Conservation (phyloP, 169 alveolate species). For the Plasmodium gallinaceum region DNA sequence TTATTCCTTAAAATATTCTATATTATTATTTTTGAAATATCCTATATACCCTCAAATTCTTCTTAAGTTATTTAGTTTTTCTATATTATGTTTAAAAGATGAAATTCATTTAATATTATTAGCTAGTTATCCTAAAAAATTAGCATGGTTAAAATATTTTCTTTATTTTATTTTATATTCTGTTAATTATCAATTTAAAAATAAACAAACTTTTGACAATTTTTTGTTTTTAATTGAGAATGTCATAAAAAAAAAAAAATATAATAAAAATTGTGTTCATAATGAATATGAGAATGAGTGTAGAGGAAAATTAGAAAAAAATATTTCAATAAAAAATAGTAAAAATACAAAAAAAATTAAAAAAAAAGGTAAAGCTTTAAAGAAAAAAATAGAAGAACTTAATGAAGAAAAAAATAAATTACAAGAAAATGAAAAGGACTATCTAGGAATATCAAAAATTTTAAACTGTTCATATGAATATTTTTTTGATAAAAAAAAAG, state of each 20-base stretch:
- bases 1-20: constrained; percentile 36
- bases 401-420: not conserved
- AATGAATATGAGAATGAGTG: no score
- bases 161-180: constrained; percentile 62
- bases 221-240: constrained; percentile 39
- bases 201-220: constrained; percentile 18
- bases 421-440: constrained; percentile 2
- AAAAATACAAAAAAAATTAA: not conserved
- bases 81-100: constrained; percentile 53
- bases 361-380: not conserved
- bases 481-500: not conserved
- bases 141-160: constrained; percentile 64
- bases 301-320: no score
- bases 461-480: not conserved
- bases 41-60: constrained; percentile 60
- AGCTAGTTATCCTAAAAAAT: constrained; percentile 40
- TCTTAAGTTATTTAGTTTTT: constrained; percentile 52
- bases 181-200: constrained; percentile 52
- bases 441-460: not conserved
- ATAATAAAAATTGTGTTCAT: not conserved
- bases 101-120: constrained; percentile 52
- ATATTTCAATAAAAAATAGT: no score
- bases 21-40: constrained; percentile 46
- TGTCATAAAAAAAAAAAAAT: constrained; percentile 37
- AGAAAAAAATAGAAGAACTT: not conserved